These are phyloP conservation scores for Capronia epimyces DNA, from an alignment of 2,329 filamentous ascomycete species.

Conservation along the genomic window DNA sequence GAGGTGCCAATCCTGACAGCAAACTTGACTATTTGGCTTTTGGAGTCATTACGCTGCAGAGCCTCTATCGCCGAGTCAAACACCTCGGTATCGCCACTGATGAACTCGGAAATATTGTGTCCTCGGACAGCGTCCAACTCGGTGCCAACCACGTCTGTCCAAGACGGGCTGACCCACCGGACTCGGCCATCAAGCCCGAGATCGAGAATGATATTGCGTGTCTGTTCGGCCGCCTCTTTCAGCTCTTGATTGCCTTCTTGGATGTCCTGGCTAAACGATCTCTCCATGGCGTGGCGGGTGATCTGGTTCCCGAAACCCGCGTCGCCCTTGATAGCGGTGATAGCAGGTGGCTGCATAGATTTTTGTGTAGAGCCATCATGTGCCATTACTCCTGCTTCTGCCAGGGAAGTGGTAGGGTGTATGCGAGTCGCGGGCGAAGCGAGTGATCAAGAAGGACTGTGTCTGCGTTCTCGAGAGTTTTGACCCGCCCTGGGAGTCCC, in stretches of 20 bases:
- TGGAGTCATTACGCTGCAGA: constrained; percentile 88
- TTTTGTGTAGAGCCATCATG: constrained; percentile 37
- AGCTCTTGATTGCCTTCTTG: constrained; percentile 89
- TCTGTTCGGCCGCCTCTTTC: constrained; percentile 92
- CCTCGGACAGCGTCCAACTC: constrained; percentile 66
- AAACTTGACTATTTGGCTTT: constrained; percentile 85
- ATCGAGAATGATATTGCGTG: constrained; percentile 92
- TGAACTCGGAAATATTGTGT: constrained; percentile 70
- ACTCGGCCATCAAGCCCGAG: constrained; percentile 83
- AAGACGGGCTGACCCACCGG: constrained; percentile 94
- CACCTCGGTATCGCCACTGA: constrained; percentile 71
- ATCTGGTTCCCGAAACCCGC: constrained; percentile 33
- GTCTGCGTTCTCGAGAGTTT: constrained; percentile 17
- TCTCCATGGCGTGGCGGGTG: constrained; percentile 43
- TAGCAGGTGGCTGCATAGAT: constrained; percentile 42
- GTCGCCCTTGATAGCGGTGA: constrained; percentile 42
- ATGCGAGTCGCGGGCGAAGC: constrained; percentile 1
- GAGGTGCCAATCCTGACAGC: constrained; percentile 63
- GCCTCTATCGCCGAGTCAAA: constrained; percentile 80
- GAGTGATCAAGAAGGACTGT: constrained; percentile 4
- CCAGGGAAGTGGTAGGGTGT: neutral
- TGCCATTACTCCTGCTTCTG: constrained; percentile 34
- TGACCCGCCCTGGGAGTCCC: constrained; percentile 22
- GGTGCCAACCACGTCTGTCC: constrained; percentile 87
- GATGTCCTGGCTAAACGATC: constrained; percentile 78